phyloP scores from a whole-genome alignment of 768 basidiomycete genomes.

The Holtermanniella nyarrowii region DNA sequence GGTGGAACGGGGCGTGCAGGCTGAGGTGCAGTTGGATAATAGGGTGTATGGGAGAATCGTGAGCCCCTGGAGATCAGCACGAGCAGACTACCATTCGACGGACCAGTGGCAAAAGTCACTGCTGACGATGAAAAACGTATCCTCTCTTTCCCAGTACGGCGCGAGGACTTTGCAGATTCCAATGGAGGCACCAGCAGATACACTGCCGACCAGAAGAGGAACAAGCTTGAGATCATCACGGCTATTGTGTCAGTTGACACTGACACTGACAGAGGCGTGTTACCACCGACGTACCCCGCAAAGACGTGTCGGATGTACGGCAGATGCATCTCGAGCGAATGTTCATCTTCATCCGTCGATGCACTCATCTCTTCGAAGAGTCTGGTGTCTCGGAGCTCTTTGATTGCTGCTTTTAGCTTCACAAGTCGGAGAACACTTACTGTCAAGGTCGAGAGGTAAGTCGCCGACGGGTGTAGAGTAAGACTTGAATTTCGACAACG shows the following conservation, averaged over 20 bases:
- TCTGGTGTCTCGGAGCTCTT: slow-evolving; percentile 55
- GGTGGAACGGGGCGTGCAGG: slow-evolving; percentile 31
- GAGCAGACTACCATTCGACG: background rate
- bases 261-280: background rate
- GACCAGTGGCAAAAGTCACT: slow-evolving; percentile 99
- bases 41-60: slow-evolving; percentile 35
- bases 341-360: slow-evolving; percentile 78
- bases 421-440: slow-evolving; percentile 47
- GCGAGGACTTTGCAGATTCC: slow-evolving; percentile 60
- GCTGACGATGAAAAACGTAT: slow-evolving; percentile 81
- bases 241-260: too few relatives aligned
- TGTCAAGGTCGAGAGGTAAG: slow-evolving; percentile 64
- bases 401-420: slow-evolving; percentile 48
- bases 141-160: slow-evolving; percentile 63
- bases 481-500: slow-evolving; percentile 61
- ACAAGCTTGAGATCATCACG: slow-evolving; percentile 63
- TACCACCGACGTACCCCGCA: slow-evolving; percentile 13
- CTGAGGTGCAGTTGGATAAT: slow-evolving; percentile 27
- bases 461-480: slow-evolving; percentile 81
- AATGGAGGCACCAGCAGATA: slow-evolving; percentile 49
- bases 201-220: slow-evolving; percentile 73
- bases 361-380: slow-evolving; percentile 60
- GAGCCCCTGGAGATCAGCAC: slow-evolving; percentile 25
- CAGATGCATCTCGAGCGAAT: slow-evolving; percentile 96
- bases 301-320: slow-evolving; percentile 47